Percentiles rank a stretch among this genome's conserved stretches.
These are phyloP conservation scores for Carex pumila DNA, from an alignment of 176 grass and related monocot species.

Conservation along the genomic window DNA sequence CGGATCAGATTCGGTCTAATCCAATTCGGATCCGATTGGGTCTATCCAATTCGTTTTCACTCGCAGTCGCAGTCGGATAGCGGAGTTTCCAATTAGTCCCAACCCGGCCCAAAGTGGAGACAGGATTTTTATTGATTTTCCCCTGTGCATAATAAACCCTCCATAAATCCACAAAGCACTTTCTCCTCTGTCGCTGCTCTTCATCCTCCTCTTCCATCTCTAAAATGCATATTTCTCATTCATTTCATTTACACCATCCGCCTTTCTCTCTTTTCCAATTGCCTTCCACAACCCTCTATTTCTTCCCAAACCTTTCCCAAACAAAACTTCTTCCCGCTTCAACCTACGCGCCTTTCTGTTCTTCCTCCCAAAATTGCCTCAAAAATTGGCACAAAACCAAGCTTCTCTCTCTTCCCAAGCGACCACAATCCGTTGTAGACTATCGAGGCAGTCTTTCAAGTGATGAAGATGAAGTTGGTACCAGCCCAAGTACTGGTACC, in stretches of 20 bases:
- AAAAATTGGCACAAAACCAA: conserved; percentile 2
- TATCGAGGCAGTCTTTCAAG: conserved; percentile 66
- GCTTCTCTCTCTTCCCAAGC: conserved; percentile 25
- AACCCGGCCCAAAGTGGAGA: too few species aligned
- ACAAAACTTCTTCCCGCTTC: background rate
- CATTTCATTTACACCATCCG: conserved; percentile 38
- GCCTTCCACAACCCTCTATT: conserved; percentile 5
- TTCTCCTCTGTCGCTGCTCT: background rate
- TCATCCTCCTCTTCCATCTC: background rate
- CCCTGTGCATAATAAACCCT: too few species aligned
- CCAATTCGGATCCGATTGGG: too few species aligned
- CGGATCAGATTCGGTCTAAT: too few species aligned
- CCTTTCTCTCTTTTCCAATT: conserved; percentile 35
- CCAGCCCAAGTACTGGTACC: conserved; percentile 47
- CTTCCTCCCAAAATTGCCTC: conserved; percentile 47
- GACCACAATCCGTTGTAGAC: conserved; percentile 30
- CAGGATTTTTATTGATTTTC: too few species aligned
- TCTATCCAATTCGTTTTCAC: too few species aligned
- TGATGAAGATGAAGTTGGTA: conserved; percentile 49
- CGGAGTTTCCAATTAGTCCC: too few species aligned
- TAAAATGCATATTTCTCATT: conserved; percentile 48
- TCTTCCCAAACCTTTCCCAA: background rate
- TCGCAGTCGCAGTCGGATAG: too few species aligned
- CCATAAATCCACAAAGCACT: background rate
- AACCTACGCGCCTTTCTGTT: conserved; percentile 17